phyloP scores from a whole-genome alignment of 345 rosid species.

The Citrus maxima region DNA sequence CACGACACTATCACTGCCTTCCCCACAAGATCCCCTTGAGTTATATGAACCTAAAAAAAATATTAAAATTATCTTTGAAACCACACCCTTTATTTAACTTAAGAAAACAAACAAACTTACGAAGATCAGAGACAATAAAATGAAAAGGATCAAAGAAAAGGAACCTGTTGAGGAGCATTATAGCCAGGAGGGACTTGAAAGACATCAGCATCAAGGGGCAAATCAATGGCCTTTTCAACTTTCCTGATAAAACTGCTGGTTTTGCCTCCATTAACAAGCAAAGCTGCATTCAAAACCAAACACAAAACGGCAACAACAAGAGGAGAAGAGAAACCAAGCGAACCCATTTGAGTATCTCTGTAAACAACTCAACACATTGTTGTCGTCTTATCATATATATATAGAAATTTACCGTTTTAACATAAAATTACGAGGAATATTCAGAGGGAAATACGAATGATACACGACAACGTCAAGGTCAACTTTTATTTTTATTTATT shows the following conservation, averaged over 20 bases:
- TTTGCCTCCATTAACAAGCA: slow-evolving; percentile 59
- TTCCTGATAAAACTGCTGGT: slow-evolving; percentile 65
- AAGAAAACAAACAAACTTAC: not conserved
- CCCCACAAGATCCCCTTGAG: slow-evolving; percentile 89
- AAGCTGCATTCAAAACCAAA: slow-evolving; percentile 36
- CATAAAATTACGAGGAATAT: slow-evolving; percentile 24
- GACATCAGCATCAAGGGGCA: slow-evolving; percentile 80
- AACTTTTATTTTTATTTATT: not conserved
- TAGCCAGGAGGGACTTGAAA: slow-evolving; percentile 63
- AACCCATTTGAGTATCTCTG: slow-evolving; percentile 19
- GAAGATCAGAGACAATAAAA: not conserved
- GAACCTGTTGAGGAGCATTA: slow-evolving; percentile 95
- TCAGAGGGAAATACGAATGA: slow-evolving; percentile 1
- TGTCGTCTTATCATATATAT: not conserved
- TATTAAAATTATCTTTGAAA: not conserved
- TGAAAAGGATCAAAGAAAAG: not conserved
- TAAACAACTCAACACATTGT: not conserved
- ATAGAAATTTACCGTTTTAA: not conserved
- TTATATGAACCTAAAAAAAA: slow-evolving; percentile 63
- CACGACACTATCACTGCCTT: slow-evolving; percentile 84
- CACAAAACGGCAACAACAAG: slow-evolving; percentile 26
- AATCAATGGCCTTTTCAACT: slow-evolving; percentile 47
- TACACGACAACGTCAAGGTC: not conserved
- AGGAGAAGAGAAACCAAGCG: slow-evolving; percentile 11
- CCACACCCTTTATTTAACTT: not conserved